Base-by-base conservation (phyloP, 1,284 basidiomycete genomes). In the Tremellales sp. region DNA sequence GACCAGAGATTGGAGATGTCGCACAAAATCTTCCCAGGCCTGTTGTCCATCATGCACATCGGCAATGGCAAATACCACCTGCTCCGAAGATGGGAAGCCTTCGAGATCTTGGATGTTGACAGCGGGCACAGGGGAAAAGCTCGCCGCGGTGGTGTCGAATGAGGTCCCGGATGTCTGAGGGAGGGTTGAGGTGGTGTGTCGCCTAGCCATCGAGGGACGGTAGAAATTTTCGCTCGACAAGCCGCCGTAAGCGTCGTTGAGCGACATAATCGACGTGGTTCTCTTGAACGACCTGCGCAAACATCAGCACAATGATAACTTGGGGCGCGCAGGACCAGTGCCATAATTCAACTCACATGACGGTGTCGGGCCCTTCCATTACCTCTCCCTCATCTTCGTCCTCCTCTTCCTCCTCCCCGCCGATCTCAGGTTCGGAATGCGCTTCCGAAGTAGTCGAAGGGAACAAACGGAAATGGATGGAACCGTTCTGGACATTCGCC, bases 391-490 rank as follows among this genome's bases (percentile, higher is more conserved):
- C 57, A 8, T 59, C 54, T 21, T 58, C 58, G 22, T 48, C 45
- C 12, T 61, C 60, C 2, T 67, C 65, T 29, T 60, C 51, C n/a
- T 62, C 56, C 7, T 59, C 55, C 4, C 33, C 33, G 15, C 15
- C 15, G 6, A 36, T 6, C 19, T 36, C 33, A 13, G n/a, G n/a
- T n/a, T n/a, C n/a, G n/a, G n/a, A 36, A n/a, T 15, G 33, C 15
- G 6, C 33, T 15, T 5, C 6, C 33, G 33, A n/a, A n/a, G 5
- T 36, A 13, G 27, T 67, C 66, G 23, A 57, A 54, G 3, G 57
- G 54, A 17, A 52, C 43, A 31, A 54, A 48, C 11, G 43, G 46
- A 55, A 62, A 12, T 52, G 52, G 56, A 57, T 60, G 1, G 54
- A 46, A 1, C 56, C 59, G 27, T 60, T 59, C 39, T 58, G 57